Evolutionary conservation across 768 basidiomycete genomes (phyloP).

Genomic region (Boletus sp.): DNA sequence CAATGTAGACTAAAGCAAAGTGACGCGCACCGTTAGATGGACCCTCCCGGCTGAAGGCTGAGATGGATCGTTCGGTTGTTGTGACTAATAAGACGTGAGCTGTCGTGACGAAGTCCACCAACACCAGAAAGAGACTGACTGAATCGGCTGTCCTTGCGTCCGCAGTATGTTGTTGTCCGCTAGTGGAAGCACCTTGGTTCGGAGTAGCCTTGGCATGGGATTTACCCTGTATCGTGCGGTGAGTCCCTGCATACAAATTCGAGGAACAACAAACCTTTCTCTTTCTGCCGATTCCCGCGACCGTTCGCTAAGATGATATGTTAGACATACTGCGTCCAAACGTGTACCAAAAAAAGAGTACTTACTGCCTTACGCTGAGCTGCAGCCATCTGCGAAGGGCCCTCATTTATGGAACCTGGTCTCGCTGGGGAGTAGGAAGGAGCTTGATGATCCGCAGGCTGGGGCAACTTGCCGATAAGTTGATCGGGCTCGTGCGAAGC

Average conservation of each 20-base stretch:
- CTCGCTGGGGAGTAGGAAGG: not conserved
- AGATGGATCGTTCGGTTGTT: too few relatives aligned
- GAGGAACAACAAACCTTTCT: not conserved
- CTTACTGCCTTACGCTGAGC: not conserved
- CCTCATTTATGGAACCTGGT: not conserved
- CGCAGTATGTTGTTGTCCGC: too few relatives aligned
- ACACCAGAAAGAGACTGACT: too few relatives aligned
- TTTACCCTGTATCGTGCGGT: not conserved
- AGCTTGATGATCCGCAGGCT: not conserved
- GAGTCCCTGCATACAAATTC: not conserved
- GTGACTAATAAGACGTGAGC: too few relatives aligned
- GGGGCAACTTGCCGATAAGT: too few relatives aligned
- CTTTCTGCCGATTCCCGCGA: not conserved
- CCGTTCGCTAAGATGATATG: not conserved
- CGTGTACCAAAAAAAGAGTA: not conserved
- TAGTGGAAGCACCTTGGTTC: too few relatives aligned
- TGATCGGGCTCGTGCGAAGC: not conserved
- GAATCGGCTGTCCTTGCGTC: too few relatives aligned
- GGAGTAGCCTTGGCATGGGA: not conserved
- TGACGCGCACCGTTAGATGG: too few relatives aligned
- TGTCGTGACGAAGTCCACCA: too few relatives aligned
- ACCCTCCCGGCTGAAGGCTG: too few relatives aligned
- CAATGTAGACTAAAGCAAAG: not conserved
- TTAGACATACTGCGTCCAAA: not conserved
- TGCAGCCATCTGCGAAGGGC: not conserved